phyloP scores from a whole-genome alignment of 2,329 filamentous ascomycete genomes.

The Dothideomycetes sp. region DNA sequence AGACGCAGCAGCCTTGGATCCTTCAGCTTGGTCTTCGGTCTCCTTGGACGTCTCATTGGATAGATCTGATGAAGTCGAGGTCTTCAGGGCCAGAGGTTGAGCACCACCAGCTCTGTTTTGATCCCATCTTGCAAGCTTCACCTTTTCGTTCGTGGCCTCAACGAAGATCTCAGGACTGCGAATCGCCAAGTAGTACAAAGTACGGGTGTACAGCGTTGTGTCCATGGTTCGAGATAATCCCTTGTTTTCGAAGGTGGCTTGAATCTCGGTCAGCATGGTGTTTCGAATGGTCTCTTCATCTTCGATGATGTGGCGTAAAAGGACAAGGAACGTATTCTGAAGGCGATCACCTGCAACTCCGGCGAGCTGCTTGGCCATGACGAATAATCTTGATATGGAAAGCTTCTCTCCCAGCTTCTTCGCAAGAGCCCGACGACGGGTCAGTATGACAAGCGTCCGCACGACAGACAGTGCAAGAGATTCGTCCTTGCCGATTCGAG shows the following conservation, averaged over 20 bases:
- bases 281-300: slow-evolving; percentile 86
- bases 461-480: slow-evolving; percentile 73
- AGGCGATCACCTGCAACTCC: slow-evolving; percentile 69
- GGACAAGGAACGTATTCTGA: slow-evolving; percentile 67
- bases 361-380: slow-evolving; percentile 89
- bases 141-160: slow-evolving; percentile 73
- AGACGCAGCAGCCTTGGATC: slow-evolving; percentile 22
- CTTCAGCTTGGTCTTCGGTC: slow-evolving; percentile 25
- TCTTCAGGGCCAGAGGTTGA: slow-evolving; percentile 46
- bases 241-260: slow-evolving; percentile 56
- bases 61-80: slow-evolving; percentile 27
- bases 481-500: slow-evolving; percentile 79
- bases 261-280: slow-evolving; percentile 85
- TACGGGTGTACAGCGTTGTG: slow-evolving; percentile 62
- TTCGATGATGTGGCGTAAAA: slow-evolving; percentile 86
- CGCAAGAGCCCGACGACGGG: slow-evolving; percentile 67
- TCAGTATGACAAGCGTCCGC: slow-evolving; percentile 78
- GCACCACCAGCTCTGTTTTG: slow-evolving; percentile 37
- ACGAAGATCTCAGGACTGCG: slow-evolving; percentile 80
- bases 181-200: slow-evolving; percentile 69
- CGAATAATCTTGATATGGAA: slow-evolving; percentile 80
- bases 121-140: slow-evolving; percentile 62
- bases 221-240: slow-evolving; percentile 49
- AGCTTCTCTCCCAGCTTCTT: slow-evolving; percentile 72
- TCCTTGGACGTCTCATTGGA: slow-evolving; percentile 6